These are phyloP conservation scores for Macrolepiota dolichaula DNA, from an alignment of 768 basidiomycete species.

Conservation along the genomic window DNA sequence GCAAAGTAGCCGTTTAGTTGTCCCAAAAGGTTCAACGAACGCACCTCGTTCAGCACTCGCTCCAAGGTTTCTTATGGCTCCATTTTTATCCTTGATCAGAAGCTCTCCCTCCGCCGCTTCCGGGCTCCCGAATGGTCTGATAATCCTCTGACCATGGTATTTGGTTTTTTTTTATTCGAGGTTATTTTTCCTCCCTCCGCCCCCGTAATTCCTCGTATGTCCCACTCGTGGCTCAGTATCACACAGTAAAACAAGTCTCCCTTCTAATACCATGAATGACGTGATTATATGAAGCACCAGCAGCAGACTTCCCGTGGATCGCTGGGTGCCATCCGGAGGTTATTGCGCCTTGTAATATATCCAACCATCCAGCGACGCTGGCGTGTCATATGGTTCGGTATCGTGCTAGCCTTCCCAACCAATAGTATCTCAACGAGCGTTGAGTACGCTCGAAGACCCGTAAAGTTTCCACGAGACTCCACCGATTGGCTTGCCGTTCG, in stretches of 20 bases:
- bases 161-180: conserved; percentile 70
- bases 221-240: conserved; percentile 13
- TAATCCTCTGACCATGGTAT: conserved; percentile 63
- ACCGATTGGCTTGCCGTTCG: neutral
- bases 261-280: conserved; percentile 30
- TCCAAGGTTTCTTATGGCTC: conserved; percentile 68
- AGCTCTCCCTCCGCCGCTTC: conserved; percentile 51
- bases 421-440: conserved; percentile 73
- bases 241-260: conserved; percentile 59
- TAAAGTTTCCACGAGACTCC: conserved; percentile 30
- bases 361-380: conserved; percentile 73
- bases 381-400: conserved; percentile 28
- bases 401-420: conserved; percentile 31
- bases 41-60: conserved; percentile 70
- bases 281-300: no score
- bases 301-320: conserved; percentile 66
- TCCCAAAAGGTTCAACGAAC: conserved; percentile 67
- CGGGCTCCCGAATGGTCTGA: conserved; percentile 71
- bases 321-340: conserved; percentile 82
- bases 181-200: conserved; percentile 30
- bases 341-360: no score
- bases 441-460: conserved; percentile 63
- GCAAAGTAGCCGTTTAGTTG: neutral
- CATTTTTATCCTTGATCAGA: conserved; percentile 67
- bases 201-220: neutral